Percentiles rank a stretch among this genome's conserved stretches.
These are phyloP conservation scores for Baorangia bicolor DNA, from an alignment of 768 basidiomycete genomes.

Conservation along the genomic window DNA sequence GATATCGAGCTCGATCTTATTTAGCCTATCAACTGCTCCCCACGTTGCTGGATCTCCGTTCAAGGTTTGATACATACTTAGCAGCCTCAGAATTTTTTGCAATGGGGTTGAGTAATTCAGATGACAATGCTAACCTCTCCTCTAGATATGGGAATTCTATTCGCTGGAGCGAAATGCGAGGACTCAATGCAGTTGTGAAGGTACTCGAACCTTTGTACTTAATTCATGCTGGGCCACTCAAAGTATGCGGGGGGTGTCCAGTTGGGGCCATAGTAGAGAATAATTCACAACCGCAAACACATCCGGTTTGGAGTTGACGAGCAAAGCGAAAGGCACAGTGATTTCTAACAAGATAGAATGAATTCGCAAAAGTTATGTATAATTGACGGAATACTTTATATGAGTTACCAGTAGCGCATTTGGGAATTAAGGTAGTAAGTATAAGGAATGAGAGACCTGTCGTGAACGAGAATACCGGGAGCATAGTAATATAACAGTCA, in stretches of 20 bases:
- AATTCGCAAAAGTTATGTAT: conserved; percentile 13
- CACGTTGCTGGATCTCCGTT: background rate
- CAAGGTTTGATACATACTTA: background rate
- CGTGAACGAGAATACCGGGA: background rate
- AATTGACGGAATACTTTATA: conserved; percentile 28
- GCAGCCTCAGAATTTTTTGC: background rate
- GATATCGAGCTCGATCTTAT: conserved; percentile 66
- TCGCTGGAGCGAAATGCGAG: background rate
- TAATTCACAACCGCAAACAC: background rate
- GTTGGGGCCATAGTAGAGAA: background rate
- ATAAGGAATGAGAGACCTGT: background rate
- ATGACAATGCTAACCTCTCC: background rate
- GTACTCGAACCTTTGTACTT: background rate
- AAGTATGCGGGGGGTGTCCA: background rate
- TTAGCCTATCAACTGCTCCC: conserved; percentile 21
- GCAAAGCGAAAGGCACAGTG: background rate
- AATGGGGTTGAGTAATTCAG: background rate
- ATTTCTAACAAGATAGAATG: background rate
- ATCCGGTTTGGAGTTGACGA: background rate
- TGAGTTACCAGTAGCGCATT: background rate
- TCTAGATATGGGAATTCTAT: background rate
- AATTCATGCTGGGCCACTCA: background rate
- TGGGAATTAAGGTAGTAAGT: background rate
- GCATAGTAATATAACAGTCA: background rate
- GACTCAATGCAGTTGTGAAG: background rate